phyloP scores from a whole-genome alignment of 1,284 basidiomycete species.

The Apiotrichum sp. region DNA sequence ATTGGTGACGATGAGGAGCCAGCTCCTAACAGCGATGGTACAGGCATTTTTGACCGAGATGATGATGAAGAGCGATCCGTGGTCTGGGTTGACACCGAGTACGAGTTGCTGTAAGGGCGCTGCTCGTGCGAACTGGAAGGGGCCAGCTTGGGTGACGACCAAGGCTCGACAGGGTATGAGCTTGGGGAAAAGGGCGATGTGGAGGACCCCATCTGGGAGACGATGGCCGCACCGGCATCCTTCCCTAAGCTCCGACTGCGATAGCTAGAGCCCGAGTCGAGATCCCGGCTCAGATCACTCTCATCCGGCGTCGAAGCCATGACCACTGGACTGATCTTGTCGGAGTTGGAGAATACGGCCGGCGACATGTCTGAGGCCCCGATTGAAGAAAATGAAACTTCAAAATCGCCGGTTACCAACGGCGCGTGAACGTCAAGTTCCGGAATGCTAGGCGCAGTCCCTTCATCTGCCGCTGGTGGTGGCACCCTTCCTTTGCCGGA shows the following conservation, averaged over 20 bases:
- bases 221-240: neutral
- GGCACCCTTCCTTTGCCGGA: neutral
- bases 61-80: conserved; percentile 19
- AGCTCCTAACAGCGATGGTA: neutral
- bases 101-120: conserved; percentile 15
- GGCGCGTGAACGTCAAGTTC: conserved; percentile 14
- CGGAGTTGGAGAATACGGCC: neutral
- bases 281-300: neutral
- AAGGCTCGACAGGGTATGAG: conserved; percentile 13
- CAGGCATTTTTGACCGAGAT: conserved; percentile 10
- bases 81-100: conserved; percentile 15
- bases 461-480: neutral
- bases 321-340: neutral
- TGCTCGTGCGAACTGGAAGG: conserved; percentile 2
- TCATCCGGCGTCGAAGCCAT: conserved; percentile 2
- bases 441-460: conserved; percentile 11
- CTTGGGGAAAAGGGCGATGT: conserved; percentile 10
- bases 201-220: neutral
- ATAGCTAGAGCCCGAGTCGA: conserved; percentile 8
- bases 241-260: neutral
- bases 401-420: conserved; percentile 13
- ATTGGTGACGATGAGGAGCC: conserved; percentile 2
- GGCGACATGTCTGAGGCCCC: neutral
- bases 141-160: conserved; percentile 2
- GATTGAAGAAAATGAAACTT: conserved; percentile 4